Evolutionary conservation across 2,329 filamentous ascomycete species (phyloP).

Genomic region (Drechmeria coniospora): DNA sequence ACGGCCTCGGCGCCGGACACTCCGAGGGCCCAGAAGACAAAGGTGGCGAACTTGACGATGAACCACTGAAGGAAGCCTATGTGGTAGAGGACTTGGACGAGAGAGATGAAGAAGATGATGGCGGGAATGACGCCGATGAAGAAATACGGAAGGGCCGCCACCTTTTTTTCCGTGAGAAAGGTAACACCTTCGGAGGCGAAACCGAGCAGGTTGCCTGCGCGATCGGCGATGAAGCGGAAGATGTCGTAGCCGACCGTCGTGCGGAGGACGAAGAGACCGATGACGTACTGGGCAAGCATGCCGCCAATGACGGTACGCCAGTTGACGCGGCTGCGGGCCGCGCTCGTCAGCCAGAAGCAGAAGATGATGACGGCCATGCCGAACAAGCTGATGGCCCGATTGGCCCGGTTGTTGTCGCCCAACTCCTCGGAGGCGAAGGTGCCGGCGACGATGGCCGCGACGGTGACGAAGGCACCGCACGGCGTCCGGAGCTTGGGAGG

Average conservation of each 20-base stretch:
- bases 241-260: constrained; percentile 74
- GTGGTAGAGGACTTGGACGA: constrained; percentile 80
- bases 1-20: constrained; percentile 90
- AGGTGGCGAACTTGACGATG: constrained; percentile 69
- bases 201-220: constrained; percentile 58
- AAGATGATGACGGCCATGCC: constrained; percentile 59
- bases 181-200: constrained; percentile 58
- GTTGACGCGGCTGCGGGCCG: constrained; percentile 44
- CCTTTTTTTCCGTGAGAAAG: constrained; percentile 42
- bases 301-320: constrained; percentile 79
- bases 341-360: constrained; percentile 55
- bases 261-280: constrained; percentile 76
- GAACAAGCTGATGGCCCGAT: constrained; percentile 68
- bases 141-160: constrained; percentile 46
- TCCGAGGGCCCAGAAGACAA: constrained; percentile 81
- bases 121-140: constrained; percentile 68
- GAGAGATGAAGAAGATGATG: constrained; percentile 89
- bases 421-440: constrained; percentile 59
- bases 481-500: constrained; percentile 51
- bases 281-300: constrained; percentile 76
- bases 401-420: constrained; percentile 60
- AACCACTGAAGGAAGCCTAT: constrained; percentile 77
- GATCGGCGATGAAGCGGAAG: constrained; percentile 71
- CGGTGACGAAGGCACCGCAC: constrained; percentile 44
- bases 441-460: constrained; percentile 62